Percentiles rank a stretch among this genome's conserved stretches.
Evolutionary conservation across 495 filamentous ascomycete genomes (phyloP).

Genomic region (Haplographium delicatum): DNA sequence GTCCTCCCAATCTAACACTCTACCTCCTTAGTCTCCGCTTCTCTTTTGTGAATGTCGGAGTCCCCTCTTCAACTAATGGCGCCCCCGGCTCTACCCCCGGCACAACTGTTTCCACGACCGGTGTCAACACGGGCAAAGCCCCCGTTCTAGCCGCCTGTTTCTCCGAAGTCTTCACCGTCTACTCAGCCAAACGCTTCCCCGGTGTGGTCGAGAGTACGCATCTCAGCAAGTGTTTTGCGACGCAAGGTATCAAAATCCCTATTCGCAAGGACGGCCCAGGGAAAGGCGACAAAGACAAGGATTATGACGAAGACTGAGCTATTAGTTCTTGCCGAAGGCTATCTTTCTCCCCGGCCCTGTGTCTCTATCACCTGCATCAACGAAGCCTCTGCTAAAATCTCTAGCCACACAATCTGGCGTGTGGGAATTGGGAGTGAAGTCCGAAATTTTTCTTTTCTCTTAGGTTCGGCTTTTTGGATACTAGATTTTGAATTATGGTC

Average conservation of each 20-base stretch:
- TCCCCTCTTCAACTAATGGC: constrained; percentile 24
- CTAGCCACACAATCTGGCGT: constrained; percentile 33
- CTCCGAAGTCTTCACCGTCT: constrained; percentile 88
- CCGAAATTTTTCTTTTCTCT: neutral
- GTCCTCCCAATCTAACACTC: constrained; percentile 11
- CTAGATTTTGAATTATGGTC: no score
- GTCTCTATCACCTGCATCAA: no score
- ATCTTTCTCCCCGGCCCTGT: no score
- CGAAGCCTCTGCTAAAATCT: no score
- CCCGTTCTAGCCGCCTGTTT: constrained; percentile 85
- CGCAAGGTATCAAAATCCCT: constrained; percentile 95
- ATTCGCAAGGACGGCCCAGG: constrained; percentile 73
- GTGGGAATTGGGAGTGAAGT: neutral
- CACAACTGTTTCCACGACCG: neutral
- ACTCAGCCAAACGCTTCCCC: constrained; percentile 95
- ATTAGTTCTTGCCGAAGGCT: no score
- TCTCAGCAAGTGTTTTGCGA: constrained; percentile 91
- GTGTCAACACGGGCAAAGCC: constrained; percentile 70
- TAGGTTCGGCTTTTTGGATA: neutral
- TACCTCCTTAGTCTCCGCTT: constrained; percentile 36
- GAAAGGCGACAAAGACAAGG: constrained; percentile 15
- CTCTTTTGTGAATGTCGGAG: constrained; percentile 79
- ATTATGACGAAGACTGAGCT: constrained; percentile 23
- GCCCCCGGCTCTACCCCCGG: neutral
- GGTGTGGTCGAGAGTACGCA: constrained; percentile 91